These are phyloP conservation scores for Stephanodiscus minutulus DNA, from an alignment of 108 stramenopile genomes.

Conservation along the genomic window DNA sequence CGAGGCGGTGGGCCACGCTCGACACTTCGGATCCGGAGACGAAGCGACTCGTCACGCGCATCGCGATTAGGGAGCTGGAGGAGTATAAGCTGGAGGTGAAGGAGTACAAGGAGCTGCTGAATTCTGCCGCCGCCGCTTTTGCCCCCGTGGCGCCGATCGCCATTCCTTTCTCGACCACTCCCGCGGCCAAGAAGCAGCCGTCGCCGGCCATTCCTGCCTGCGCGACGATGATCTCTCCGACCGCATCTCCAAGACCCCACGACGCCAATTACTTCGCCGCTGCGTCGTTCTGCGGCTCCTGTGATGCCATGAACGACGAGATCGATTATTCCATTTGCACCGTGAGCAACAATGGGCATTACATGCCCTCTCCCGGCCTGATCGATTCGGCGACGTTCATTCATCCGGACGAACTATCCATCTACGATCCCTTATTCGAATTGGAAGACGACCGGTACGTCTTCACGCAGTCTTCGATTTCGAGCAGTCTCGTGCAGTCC, in stretches of 20 bases:
- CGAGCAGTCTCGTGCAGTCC: too few relatives aligned
- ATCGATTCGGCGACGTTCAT: not conserved
- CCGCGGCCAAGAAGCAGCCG: not conserved
- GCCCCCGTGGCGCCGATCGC: not conserved
- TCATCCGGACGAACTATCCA: conserved; percentile 7
- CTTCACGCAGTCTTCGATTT: not conserved
- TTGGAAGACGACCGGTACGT: conserved; percentile 4
- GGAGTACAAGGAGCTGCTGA: conserved; percentile 5
- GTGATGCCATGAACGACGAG: conserved; percentile 18
- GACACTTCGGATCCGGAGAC: conserved; percentile 23
- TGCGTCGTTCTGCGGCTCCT: conserved; percentile 12
- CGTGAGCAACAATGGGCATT: conserved; percentile 22
- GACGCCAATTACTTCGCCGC: not conserved
- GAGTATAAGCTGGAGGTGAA: conserved; percentile 20
- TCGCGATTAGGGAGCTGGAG: conserved; percentile 21
- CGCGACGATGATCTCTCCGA: conserved; percentile 1
- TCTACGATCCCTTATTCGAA: conserved; percentile 41
- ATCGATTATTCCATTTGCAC: conserved; percentile 37
- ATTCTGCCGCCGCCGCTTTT: not conserved
- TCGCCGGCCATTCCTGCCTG: too few relatives aligned
- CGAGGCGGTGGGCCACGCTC: conserved; percentile 51
- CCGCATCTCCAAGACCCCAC: not conserved
- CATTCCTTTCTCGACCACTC: not conserved
- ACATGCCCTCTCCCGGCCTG: conserved; percentile 22
- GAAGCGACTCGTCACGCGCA: conserved; percentile 12